Conservation (phyloP, 768 basidiomycete genomes). For the Pseudohyphozyma bogoriensis region DNA sequence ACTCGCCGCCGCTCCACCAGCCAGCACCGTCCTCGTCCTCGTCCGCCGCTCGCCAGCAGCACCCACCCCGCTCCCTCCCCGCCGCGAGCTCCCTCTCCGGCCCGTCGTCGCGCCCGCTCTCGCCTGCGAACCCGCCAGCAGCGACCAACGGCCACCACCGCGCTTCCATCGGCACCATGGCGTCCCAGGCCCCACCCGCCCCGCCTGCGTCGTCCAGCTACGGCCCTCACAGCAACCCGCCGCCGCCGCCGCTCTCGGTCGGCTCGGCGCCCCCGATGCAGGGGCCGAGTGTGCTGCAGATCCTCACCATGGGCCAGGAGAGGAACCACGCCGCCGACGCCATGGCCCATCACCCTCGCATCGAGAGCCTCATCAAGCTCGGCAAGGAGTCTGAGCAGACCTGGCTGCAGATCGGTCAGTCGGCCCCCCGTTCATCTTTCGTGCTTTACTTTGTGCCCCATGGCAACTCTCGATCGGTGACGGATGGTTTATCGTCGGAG, state of each 20-base stretch:
- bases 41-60: no score
- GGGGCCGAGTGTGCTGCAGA: conserved; percentile 25
- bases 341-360: conserved; percentile 26
- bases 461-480: no score
- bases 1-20: no score
- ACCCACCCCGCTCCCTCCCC: no score
- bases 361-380: conserved; percentile 28
- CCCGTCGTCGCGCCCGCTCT: not conserved
- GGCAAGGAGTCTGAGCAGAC: conserved; percentile 31
- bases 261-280: conserved; percentile 25
- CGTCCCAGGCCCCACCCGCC: no score
- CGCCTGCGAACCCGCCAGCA: not conserved
- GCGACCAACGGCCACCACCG: no score
- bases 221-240: conserved; percentile 13
- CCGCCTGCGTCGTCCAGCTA: not conserved
- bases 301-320: conserved; percentile 27
- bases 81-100: not conserved
- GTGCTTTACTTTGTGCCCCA: no score
- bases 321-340: conserved; percentile 28
- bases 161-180: no score
- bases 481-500: no score
- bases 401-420: conserved; percentile 30
- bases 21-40: no score
- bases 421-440: not conserved
- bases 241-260: conserved; percentile 17